Base-by-base conservation (phyloP, 208 protist species). In the Leishmania tarentolae region DNA sequence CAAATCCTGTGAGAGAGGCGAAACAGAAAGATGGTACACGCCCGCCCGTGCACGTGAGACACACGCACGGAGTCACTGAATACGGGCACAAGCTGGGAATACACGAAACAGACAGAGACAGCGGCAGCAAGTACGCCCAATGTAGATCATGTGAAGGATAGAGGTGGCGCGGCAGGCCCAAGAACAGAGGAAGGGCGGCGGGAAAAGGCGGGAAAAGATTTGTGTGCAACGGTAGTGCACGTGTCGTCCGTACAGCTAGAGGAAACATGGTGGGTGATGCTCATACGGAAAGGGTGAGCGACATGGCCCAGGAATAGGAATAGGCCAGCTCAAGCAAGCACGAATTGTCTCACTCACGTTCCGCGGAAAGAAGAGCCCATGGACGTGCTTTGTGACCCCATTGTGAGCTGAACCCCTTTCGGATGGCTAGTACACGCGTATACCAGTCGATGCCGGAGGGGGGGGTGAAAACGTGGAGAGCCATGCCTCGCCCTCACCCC, bases 71-170 rank as follows among this genome's bases (percentile, higher is more conserved):
- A 37, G 31, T 40, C 46, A 42, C 50, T 31, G 31, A 37, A 5
- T 15, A 19, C 7, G 11, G 63, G 21, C 73, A 68, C 6, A 66
- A 68, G 28, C 42, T 59, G 7, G 50, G 3, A 66, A 75, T 63
- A n/a, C 57, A 57, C 42, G n/a, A 56, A 13, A 47, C 42, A 42
- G 15, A 8, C 63, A 56, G 13, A 66, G n/a, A 40, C n/a, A 40
- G 28, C 9, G 6, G 31, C 42, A 80, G 35, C 24, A 17, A 19
- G 42, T 69, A 42, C 40, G 35, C 50, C 24, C 53, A 73, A 47
- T 44, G 44, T 31, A 68, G 65, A 81, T 42, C 50, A 50, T 21
- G 46, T 46, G 44, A 0, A 74, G 37, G 76, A 83, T 59, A 76
- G 44, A 50, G 37, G 46, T 15, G 70, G n/a, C 52, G 31, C 28